phyloP scores from a whole-genome alignment of 1,284 basidiomycete species.

The Papiliotrema fonsecae region DNA sequence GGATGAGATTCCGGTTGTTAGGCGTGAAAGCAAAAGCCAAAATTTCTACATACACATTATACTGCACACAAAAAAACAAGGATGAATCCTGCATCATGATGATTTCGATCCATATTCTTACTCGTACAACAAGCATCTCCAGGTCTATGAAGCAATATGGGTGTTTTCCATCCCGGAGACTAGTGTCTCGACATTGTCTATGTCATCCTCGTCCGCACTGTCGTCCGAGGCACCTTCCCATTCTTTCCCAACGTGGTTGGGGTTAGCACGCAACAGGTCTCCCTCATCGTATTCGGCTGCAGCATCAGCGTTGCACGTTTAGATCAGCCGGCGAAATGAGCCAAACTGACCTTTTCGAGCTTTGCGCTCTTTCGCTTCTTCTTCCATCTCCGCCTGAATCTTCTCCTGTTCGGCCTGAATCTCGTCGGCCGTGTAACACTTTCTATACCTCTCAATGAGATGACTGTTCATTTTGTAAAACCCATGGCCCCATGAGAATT shows the following conservation, averaged over 20 bases:
- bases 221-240: slow-evolving; percentile 27
- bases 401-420: slow-evolving; percentile 62
- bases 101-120: not conserved
- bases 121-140: not conserved
- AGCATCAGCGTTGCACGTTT: slow-evolving; percentile 5
- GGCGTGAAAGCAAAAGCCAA: no score
- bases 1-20: no score
- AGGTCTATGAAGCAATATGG: slow-evolving; percentile 3
- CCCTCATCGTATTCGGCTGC: slow-evolving; percentile 45
- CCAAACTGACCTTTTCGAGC: slow-evolving; percentile 5
- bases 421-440: slow-evolving; percentile 62
- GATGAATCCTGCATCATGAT: not conserved
- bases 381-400: slow-evolving; percentile 70
- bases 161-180: slow-evolving; percentile 25
- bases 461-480: slow-evolving; percentile 77
- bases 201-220: slow-evolving; percentile 16
- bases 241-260: slow-evolving; percentile 51
- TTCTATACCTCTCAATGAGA: slow-evolving; percentile 67
- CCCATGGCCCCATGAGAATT: slow-evolving; percentile 81
- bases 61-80: not conserved
- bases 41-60: not conserved
- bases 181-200: slow-evolving; percentile 37
- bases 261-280: slow-evolving; percentile 57
- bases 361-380: slow-evolving; percentile 55
- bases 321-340: not conserved